Base-by-base conservation (phyloP, 1,284 basidiomycete species). In the Sporisorium reilianum region DNA sequence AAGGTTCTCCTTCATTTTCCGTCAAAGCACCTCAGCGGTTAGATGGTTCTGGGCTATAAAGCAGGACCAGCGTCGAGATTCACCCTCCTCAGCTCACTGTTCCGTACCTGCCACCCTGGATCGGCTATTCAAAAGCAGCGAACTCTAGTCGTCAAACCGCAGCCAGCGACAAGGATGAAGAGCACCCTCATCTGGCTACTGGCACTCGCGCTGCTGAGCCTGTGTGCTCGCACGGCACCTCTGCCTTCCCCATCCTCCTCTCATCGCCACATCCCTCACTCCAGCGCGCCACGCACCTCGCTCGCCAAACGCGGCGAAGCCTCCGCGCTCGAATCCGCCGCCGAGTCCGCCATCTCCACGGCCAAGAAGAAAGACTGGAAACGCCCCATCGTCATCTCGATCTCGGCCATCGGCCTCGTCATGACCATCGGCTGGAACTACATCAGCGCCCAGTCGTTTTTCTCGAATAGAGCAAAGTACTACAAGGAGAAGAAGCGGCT, bases 401-500 rank as follows among this genome's bases (percentile, higher is more conserved):
- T 45, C 22, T 50, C 62, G 0, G 57, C 5, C 8, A 22, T 65
- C 7, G 62, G 71, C 2, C 11, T 68, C 1, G 32, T 28, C 11
- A 60, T 53, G 45, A 68, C 65, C 0, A 23, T 55, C 2, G 71
- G 65, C 1, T 74, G 71, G 71, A 65, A 62, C 55, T 69, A 65
- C 25, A 59, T 74, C 44, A 26, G 41, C 0, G 22, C 30, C 25
- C n/a, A 54, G 7, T 73, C 70, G 18, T 73, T 68, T 23, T 9
- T 50, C 20, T 22, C 52, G 8, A 73, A 73, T 23, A 26, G 55
- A 2, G 46, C n/a, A 0, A 58, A 53, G 11, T 69, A 25, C 26
- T 3, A 16, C 7, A 34, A 20, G 14, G 42, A 55, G 7, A 30
- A 55, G 22, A 54, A 48, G 16, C 42, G 52, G n/a, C 34, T 58